Evolutionary conservation across 805 yeast genomes (phyloP).

Genomic region (Metschnikowia vanudenii): DNA sequence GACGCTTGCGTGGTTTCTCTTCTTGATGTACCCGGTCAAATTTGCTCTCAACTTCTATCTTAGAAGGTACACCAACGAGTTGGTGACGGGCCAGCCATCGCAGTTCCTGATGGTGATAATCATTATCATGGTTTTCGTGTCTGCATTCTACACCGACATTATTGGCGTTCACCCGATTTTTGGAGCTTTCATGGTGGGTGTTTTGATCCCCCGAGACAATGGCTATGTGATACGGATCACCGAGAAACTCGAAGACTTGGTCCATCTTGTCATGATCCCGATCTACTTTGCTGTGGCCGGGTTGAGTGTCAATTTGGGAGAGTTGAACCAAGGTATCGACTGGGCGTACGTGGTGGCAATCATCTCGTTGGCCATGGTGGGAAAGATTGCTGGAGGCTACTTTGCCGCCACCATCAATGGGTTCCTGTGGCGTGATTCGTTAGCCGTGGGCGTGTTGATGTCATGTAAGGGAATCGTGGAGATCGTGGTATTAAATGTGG

Average conservation of each 20-base stretch:
- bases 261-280: constrained; percentile 69
- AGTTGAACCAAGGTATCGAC: constrained; percentile 60
- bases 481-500: constrained; percentile 73
- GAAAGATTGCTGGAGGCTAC: constrained; percentile 67
- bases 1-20: constrained; percentile 66
- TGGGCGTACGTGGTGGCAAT: constrained; percentile 79
- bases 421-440: constrained; percentile 68
- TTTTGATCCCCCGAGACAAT: constrained; percentile 72
- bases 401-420: constrained; percentile 62
- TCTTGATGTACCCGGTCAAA: constrained; percentile 58
- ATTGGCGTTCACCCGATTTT: constrained; percentile 86
- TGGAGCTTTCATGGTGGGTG: constrained; percentile 79
- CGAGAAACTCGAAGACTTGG: constrained; percentile 75
- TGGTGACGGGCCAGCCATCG: constrained; percentile 60
- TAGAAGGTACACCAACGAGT: constrained; percentile 48
- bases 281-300: constrained; percentile 82
- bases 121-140: constrained; percentile 54
- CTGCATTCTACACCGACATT: constrained; percentile 78
- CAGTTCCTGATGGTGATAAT: constrained; percentile 58
- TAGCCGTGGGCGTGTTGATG: constrained; percentile 78
- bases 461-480: constrained; percentile 89
- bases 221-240: constrained; percentile 68
- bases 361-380: constrained; percentile 62
- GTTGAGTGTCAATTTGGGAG: constrained; percentile 63
- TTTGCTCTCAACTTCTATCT: constrained; percentile 46